Conservation (phyloP, 805 yeast species). For the Phaffomyces thermotolerans region DNA sequence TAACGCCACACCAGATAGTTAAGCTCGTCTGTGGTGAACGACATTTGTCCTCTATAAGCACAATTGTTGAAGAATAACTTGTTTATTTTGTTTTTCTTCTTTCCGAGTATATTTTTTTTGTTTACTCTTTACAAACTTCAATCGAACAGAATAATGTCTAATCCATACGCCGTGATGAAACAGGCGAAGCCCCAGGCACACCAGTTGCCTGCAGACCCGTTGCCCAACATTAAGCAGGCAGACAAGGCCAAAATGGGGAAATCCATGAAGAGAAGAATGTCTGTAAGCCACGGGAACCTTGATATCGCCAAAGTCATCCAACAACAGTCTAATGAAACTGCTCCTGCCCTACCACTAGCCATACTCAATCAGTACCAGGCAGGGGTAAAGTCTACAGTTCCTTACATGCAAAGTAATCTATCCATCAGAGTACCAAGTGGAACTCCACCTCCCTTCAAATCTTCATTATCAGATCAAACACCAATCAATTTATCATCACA, state of each 20-base stretch:
- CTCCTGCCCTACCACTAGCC: slow-evolving; percentile 25
- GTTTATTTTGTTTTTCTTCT: not conserved
- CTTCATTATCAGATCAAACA: not conserved
- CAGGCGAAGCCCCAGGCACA: slow-evolving; percentile 6
- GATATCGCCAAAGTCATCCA: slow-evolving; percentile 11
- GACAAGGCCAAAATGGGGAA: slow-evolving; percentile 33
- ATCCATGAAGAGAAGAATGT: slow-evolving; percentile 38
- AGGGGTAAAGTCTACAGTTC: not conserved
- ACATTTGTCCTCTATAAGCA: slow-evolving; percentile 41
- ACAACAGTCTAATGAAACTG: slow-evolving; percentile 6
- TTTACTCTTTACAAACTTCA: not conserved
- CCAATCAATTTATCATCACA: not conserved
- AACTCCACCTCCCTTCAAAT: slow-evolving; percentile 2
- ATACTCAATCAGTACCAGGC: slow-evolving; percentile 15
- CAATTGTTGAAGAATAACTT: no score
- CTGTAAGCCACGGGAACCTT: slow-evolving; percentile 28
- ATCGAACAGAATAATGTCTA: slow-evolving; percentile 4
- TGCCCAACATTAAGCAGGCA: slow-evolving; percentile 29
- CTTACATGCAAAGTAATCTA: not conserved
- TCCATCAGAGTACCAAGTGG: not conserved
- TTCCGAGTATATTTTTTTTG: not conserved
- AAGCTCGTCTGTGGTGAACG: slow-evolving; percentile 73
- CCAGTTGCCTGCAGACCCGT: slow-evolving; percentile 15
- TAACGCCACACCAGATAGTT: slow-evolving; percentile 93
- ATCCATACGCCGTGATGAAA: slow-evolving; percentile 14